Conservation (phyloP, 164 flowering plant genomes). For the Stephania cephalantha region DNA sequence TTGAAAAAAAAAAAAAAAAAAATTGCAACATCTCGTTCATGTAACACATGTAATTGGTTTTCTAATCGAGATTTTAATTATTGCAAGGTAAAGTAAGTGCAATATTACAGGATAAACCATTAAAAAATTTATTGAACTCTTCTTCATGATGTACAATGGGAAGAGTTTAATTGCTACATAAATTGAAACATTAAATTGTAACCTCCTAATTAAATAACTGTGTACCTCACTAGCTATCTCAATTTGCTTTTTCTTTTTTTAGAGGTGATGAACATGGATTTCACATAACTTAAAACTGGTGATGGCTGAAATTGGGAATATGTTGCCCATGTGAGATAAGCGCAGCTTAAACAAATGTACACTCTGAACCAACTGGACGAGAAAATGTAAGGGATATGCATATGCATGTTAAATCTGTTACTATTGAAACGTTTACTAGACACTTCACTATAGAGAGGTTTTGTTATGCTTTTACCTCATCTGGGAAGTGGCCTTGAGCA, state of each 20-base stretch:
- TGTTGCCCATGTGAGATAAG: constrained; percentile 54
- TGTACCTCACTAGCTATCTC: not conserved
- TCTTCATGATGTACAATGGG: not conserved
- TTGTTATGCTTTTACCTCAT: constrained; percentile 39
- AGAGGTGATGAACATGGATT: constrained; percentile 3
- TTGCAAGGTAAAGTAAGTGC: too few species aligned
- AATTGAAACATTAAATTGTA: not conserved
- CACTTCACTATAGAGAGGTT: constrained; percentile 51
- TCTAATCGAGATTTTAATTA: too few species aligned
- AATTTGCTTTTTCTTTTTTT: not conserved
- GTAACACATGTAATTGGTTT: too few species aligned
- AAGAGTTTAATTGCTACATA: not conserved
- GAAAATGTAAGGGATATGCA: constrained; percentile 44
- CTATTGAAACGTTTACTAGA: constrained; percentile 32
- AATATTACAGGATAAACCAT: too few species aligned
- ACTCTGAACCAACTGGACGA: constrained; percentile 60
- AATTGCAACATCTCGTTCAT: too few species aligned
- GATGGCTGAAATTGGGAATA: constrained; percentile 46
- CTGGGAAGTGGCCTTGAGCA: constrained; percentile 55
- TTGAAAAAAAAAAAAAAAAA: too few species aligned
- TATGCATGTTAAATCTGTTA: constrained; percentile 38
- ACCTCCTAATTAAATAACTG: not conserved
- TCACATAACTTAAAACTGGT: constrained; percentile 27
- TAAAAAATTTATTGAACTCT: not conserved
- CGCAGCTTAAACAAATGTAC: constrained; percentile 48